Evolutionary conservation across 2,329 filamentous ascomycete species (phyloP), one percentile per base, ranked within the genome.

Genomic region (Penicillium hesseltinei): DNA sequence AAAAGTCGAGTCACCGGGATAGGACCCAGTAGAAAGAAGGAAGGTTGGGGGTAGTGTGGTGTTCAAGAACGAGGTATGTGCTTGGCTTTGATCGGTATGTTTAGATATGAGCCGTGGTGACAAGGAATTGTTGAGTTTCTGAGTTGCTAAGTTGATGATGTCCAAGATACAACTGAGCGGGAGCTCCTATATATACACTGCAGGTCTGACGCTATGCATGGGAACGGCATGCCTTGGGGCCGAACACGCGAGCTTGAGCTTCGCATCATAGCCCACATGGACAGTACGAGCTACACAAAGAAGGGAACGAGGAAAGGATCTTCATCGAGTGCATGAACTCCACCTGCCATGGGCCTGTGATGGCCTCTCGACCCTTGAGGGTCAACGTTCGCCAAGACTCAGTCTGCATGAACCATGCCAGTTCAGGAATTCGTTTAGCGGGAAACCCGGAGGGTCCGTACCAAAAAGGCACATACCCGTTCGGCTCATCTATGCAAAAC

Each of bases 221-320:
- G 4, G 55, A 33, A 54, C 48, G 54, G 39, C 57, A 64, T 66
- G 57, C 60, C 54, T 56, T 56, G 53, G 36, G 33, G 25, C 35
- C 49, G 25, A 38, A 56, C 62, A 66, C 61, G 62, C 61, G 64
- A 66, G 62, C 50, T 63, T 56, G 50, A 58, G 61, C 54, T 53
- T 61, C 54, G 40, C 51, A 57, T 56, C 53, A 45, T 52, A 58
- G 59, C 54, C 64, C 63, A 65, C 61, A 65, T 66, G 64, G 62
- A 53, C 47, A 48, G 27, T 52, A 56, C 38, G 27, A 60, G 56
- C 54, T 61, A 58, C 60, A 45, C 42, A 51, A 54, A 51, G 36
- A 52, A 46, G 52, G 53, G 49, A 62, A 62, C 61, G 50, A 58
- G 57, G 60, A 51, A 58, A 58, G 36, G 57, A 66, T 64, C 58